These are phyloP conservation scores for Venturia pyrina DNA, from an alignment of 2,329 filamentous ascomycete genomes.

Conservation along the genomic window DNA sequence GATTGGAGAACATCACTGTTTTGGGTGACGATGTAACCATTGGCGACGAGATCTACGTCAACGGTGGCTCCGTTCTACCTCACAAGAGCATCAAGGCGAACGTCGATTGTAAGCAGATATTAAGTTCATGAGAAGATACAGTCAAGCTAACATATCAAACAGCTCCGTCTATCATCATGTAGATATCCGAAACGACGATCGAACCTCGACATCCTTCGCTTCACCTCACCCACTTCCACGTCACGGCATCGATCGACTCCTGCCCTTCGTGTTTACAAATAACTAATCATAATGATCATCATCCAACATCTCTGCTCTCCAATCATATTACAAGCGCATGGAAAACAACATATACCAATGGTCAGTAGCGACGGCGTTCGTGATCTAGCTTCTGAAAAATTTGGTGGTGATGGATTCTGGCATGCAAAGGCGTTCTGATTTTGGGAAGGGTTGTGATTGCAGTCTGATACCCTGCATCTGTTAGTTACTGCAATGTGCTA, in stretches of 20 bases:
- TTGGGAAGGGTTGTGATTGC: not conserved
- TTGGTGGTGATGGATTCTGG: not conserved
- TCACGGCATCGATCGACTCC: not conserved
- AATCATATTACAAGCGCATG: conserved; percentile 1
- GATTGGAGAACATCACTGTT: conserved; percentile 95
- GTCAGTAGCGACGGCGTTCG: not conserved
- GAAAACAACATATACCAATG: not conserved
- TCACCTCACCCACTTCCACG: not conserved
- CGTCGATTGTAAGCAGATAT: conserved; percentile 55
- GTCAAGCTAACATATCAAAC: conserved; percentile 14
- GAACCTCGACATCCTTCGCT: not conserved
- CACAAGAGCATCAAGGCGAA: conserved; percentile 99
- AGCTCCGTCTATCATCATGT: conserved; percentile 39
- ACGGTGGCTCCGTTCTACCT: conserved; percentile 86
- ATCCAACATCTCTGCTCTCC: not conserved
- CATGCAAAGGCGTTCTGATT: conserved; percentile 2
- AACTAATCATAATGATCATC: not conserved
- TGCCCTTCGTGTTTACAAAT: not conserved
- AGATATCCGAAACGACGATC: conserved; percentile 22
- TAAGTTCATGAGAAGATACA: not conserved
- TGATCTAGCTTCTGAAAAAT: not conserved
- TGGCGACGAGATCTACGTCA: conserved; percentile 97
- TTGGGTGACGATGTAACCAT: conserved; percentile 96
- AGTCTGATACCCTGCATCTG: not conserved
- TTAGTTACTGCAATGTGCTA: not conserved